phyloP scores from a whole-genome alignment of 1,284 basidiomycete species.

The Leccinum subrobustum region DNA sequence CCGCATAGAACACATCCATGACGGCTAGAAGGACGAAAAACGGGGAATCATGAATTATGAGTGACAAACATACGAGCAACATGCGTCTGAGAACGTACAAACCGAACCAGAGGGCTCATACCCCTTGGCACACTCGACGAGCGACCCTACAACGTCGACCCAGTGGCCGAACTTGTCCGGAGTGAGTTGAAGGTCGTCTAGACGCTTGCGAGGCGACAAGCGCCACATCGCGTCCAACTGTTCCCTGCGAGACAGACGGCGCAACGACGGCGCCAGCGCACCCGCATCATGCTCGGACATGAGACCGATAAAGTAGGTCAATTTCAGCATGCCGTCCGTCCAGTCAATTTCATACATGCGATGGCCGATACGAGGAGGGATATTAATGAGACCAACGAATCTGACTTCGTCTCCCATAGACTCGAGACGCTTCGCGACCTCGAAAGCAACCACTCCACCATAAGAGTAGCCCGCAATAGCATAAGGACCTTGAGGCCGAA shows the following conservation, averaged over 20 bases:
- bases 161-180: conserved; percentile 26
- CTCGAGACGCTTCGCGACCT: conserved; percentile 41
- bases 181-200: conserved; percentile 27
- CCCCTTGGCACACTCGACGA: conserved; percentile 30
- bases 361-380: conserved; percentile 40
- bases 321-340: conserved; percentile 39
- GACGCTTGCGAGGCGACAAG: conserved; percentile 21
- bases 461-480: conserved; percentile 46
- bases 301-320: conserved; percentile 28
- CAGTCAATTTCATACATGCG: conserved; percentile 41
- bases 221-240: conserved; percentile 23
- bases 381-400: conserved; percentile 40
- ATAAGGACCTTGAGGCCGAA: conserved; percentile 41
- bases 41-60: not conserved
- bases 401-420: conserved; percentile 34
- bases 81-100: conserved; percentile 15
- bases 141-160: conserved; percentile 26
- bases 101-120: conserved; percentile 24
- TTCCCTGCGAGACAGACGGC: conserved; percentile 17
- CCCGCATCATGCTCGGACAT: conserved; percentile 19
- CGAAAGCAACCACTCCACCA: conserved; percentile 45
- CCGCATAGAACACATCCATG: conserved; percentile 27
- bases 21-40: conserved; percentile 3
- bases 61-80: not conserved
- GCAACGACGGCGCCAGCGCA: conserved; percentile 8